Evolutionary conservation across 2,329 filamentous ascomycete species (phyloP).

Genomic region (Fusarium napiforme): DNA sequence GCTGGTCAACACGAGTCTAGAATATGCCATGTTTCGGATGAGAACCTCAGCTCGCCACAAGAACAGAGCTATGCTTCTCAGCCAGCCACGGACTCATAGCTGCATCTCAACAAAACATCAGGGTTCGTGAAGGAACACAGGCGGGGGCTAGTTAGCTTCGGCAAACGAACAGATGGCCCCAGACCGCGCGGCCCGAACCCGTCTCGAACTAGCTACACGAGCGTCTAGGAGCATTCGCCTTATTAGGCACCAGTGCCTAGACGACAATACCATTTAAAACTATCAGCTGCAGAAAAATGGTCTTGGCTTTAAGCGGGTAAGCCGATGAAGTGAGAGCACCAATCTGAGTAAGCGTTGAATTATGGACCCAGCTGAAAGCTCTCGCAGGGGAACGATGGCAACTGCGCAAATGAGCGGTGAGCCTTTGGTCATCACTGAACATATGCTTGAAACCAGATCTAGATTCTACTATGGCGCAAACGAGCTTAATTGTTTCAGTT

Average conservation of each 20-base stretch:
- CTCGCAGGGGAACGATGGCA: neutral
- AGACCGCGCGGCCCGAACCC: neutral
- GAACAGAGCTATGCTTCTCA: neutral
- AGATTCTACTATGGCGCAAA: neutral
- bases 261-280: rapidly evolving
- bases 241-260: too few relatives aligned
- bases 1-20: neutral
- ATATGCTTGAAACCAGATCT: neutral
- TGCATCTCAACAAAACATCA: too few relatives aligned
- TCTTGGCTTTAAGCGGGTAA: neutral
- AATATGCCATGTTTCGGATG: neutral
- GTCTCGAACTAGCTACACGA: neutral
- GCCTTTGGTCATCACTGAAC: neutral
- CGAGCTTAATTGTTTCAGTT: neutral
- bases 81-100: neutral
- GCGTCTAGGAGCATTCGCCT: neutral
- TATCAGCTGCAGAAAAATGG: rapidly evolving
- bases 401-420: neutral
- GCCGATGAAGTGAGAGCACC: neutral
- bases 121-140: neutral
- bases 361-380: neutral
- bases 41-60: neutral
- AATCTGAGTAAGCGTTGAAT: neutral
- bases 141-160: neutral
- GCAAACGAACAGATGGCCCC: neutral